Base-by-base conservation (phyloP, 768 basidiomycete genomes). In the Leccinum longicurvipes region DNA sequence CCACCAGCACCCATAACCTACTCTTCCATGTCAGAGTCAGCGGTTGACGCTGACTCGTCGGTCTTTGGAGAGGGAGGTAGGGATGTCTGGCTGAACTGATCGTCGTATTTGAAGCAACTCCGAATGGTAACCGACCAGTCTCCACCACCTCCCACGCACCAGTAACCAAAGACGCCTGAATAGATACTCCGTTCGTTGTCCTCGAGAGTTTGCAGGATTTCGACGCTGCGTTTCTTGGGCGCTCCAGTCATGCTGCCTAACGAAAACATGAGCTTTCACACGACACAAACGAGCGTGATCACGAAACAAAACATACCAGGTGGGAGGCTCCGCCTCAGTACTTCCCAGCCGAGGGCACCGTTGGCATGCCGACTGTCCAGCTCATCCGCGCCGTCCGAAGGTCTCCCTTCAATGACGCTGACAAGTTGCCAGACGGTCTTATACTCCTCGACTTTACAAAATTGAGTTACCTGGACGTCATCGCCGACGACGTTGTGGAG, bases 221-320 rank as follows among this genome's bases (percentile, higher is more conserved):
- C 90, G 8, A 97, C 87, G 54, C 90, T 92, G 29, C 95, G 86
- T 64, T 96, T 88, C 75, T 98, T 98, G 0, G 95, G 95, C 0
- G 95, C 95, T 32, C 95, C 95, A 2, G 95, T 98, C 95, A 98
- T 98, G 56, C 92, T 94, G 1, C 93, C 93, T 94, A 57, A n/a
- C 29, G 47, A 19, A 45, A 17, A 15, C 3, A 41, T 21, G 15
- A 29, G 17, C 54, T 49, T 41, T 54, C 56, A 58, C 45, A 32
- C 14, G 23, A 55, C 6, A 52, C 14, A 15, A 44, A 39, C 15
- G 21, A 17, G 5, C 12, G 53, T 47, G n/a, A 44, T 27, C 45
- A 53, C 19, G 28, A 25, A 41, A 39, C 4, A 41, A 41, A 19
- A 41, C 39, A 75, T 61, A 89, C 94, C 94, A 53, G 95, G 93